Percentiles rank a stretch among this genome's conserved stretches.
Evolutionary conservation across 2,329 filamentous ascomycete genomes (phyloP).

Genomic region (Cadophora sp.): DNA sequence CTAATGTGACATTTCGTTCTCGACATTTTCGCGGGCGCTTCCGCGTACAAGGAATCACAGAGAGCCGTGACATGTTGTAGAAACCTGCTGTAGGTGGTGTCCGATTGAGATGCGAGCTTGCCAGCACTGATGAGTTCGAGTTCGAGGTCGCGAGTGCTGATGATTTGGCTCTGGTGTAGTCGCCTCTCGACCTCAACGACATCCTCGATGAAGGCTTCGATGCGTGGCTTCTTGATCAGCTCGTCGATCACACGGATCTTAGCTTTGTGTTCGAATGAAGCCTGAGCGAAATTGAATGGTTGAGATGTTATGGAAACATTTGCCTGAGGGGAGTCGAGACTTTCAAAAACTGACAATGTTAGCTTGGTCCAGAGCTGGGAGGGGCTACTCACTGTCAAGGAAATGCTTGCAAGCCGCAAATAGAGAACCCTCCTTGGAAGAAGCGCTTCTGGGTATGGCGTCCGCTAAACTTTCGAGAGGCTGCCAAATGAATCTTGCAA

Average conservation of each 20-base stretch:
- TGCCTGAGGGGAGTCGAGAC: conserved; percentile 14
- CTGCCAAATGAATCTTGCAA: conserved; percentile 37
- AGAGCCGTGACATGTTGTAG: conserved; percentile 29
- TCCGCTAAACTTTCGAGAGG: conserved; percentile 26
- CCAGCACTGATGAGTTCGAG: conserved; percentile 37
- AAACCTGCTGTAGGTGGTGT: conserved; percentile 30
- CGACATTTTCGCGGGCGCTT: conserved; percentile 14
- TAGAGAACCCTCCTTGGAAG: conserved; percentile 24
- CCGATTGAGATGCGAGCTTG: conserved; percentile 37
- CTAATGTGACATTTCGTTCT: conserved; percentile 31
- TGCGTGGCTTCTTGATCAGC: conserved; percentile 30
- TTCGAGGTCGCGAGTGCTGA: conserved; percentile 32
- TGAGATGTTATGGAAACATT: not conserved
- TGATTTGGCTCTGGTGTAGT: conserved; percentile 30
- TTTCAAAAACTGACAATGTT: conserved; percentile 32
- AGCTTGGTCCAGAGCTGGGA: conserved; percentile 5
- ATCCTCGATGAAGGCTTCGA: conserved; percentile 35
- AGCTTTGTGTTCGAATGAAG: conserved; percentile 27
- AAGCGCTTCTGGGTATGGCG: not conserved
- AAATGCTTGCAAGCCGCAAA: conserved; percentile 33
- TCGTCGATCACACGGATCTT: conserved; percentile 36
- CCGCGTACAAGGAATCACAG: conserved; percentile 33
- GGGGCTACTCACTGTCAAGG: conserved; percentile 33
- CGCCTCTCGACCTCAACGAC: conserved; percentile 33
- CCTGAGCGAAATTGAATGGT: conserved; percentile 26